Base-by-base conservation (phyloP, 2,329 filamentous ascomycete species). In the Hypoxylon sp. region DNA sequence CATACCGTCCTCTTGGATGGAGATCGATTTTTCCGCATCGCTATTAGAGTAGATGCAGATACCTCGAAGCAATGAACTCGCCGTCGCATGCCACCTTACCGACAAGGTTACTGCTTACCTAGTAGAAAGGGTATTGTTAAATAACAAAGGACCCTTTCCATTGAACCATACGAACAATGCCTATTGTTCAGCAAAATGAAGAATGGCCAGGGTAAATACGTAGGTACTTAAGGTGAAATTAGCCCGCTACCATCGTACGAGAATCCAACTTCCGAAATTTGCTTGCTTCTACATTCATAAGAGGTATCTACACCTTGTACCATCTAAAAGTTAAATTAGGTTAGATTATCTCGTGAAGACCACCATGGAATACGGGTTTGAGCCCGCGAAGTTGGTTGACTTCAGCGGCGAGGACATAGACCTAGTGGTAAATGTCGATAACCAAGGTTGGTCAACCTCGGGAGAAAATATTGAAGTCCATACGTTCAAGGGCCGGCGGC, bases 391-490 rank as follows among this genome's bases (percentile, higher is more conserved):
- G n/a, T 28, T 30, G 14, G 20, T 61, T 16, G 24, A 52, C 7
- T 54, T 60, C 20, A 18, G 26, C 22, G 44, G 49, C 4, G 40
- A 63, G 28, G 44, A 26, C 14, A 26, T 63, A 3, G 2, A 11
- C 2, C 42, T n/a, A 24, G 55, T 28, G 18, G 16, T 56, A 16
- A 45, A 6, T 18, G 5, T 54, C 14, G 59, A 65, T 4, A 64
- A 69, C 12, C n/a, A 64, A 24, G 59, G 51, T 4, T 65, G 64
- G 68, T 50, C 67, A 16, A 44, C 51, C 7, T 20, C 42, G 16
- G 40, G 14, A 26, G 38, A 49, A 22, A 45, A 33, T n/a, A 20
- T 67, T 5, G 7, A 56, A 24, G n/a, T 57, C 45, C 18, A 6
- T 40, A 30, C 11, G 22, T 68, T 68, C n/a, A 22, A 50, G 4